Percentiles rank a stretch among this genome's conserved stretches.
These are phyloP conservation scores for Zopfochytrium polystomum DNA, from an alignment of 371 early-diverging fungal species.

Conservation along the genomic window DNA sequence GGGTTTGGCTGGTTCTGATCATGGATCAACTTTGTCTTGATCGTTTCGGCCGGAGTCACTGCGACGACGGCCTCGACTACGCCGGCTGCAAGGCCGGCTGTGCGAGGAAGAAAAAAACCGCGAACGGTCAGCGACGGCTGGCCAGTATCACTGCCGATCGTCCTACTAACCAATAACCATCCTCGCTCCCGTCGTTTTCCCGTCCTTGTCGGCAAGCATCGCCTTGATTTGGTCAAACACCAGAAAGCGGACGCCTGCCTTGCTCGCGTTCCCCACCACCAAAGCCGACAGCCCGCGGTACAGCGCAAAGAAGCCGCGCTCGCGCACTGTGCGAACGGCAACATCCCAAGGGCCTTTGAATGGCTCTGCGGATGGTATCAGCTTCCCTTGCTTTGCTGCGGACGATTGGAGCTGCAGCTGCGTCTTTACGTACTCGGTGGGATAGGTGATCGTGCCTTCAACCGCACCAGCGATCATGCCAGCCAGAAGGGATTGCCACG, in stretches of 20 bases:
- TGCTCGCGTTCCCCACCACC: constrained; percentile 84
- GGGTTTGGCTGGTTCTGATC: constrained; percentile 46
- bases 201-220: constrained; percentile 65
- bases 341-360: constrained; percentile 84
- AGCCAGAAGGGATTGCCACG: constrained; percentile 48
- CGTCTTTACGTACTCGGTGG: constrained; percentile 91
- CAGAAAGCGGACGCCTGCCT: constrained; percentile 87
- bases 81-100: too few species aligned
- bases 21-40: constrained; percentile 58
- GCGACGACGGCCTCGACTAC: constrained; percentile 71
- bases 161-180: constrained; percentile 55
- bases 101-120: too few species aligned
- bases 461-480: constrained; percentile 86
- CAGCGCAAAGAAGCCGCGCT: constrained; percentile 67
- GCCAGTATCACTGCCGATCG: too few species aligned
- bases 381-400: too few species aligned
- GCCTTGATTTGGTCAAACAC: constrained; percentile 82
- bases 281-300: constrained; percentile 82
- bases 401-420: constrained; percentile 89
- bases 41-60: constrained; percentile 88
- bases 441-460: constrained; percentile 84
- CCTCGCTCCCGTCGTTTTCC: constrained; percentile 57
- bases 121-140: too few species aligned
- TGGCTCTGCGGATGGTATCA: too few species aligned
- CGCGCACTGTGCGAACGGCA: constrained; percentile 54